Evolutionary conservation across 1,139 yeast species (phyloP).

Genomic region (Suhomyces bribrorum): DNA sequence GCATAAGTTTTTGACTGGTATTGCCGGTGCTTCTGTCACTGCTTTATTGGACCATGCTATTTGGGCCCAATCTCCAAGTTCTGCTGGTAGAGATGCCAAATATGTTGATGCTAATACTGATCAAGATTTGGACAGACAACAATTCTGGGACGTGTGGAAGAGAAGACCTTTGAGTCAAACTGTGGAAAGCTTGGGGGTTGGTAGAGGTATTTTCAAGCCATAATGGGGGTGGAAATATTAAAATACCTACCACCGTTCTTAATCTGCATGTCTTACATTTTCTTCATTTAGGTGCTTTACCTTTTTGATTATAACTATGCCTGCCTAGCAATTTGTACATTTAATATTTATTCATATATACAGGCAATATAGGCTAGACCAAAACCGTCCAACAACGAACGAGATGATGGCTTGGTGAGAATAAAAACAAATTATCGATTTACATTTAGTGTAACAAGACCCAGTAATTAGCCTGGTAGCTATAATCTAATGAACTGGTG

Average conservation of each 20-base stretch:
- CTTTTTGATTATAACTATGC: background rate
- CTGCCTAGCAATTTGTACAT: constrained; percentile 9
- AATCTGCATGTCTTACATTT: constrained; percentile 6
- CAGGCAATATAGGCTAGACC: constrained; percentile 3
- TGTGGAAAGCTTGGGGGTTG: constrained; percentile 70
- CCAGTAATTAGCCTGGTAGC: too few species aligned
- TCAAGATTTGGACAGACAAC: constrained; percentile 51
- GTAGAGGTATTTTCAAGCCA: constrained; percentile 51
- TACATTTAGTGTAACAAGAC: too few species aligned
- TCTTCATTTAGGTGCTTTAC: background rate
- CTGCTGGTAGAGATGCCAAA: constrained; percentile 40
- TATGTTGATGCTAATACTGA: constrained; percentile 40
- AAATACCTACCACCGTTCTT: background rate
- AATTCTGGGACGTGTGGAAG: constrained; percentile 80
- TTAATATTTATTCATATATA: constrained; percentile 11
- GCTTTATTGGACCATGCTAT: constrained; percentile 43
- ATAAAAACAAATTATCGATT: constrained; percentile 1
- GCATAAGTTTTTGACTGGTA: constrained; percentile 45
- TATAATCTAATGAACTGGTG: too few species aligned
- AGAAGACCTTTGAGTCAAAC: constrained; percentile 85
- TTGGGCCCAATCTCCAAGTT: constrained; percentile 47
- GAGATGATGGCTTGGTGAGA: background rate
- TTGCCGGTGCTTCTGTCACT: constrained; percentile 43
- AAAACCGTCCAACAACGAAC: background rate
- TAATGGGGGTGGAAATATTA: constrained; percentile 5